Evolutionary conservation across 106 monocot genomes (phyloP).

Genomic region (Dioscorea dumetorum): DNA sequence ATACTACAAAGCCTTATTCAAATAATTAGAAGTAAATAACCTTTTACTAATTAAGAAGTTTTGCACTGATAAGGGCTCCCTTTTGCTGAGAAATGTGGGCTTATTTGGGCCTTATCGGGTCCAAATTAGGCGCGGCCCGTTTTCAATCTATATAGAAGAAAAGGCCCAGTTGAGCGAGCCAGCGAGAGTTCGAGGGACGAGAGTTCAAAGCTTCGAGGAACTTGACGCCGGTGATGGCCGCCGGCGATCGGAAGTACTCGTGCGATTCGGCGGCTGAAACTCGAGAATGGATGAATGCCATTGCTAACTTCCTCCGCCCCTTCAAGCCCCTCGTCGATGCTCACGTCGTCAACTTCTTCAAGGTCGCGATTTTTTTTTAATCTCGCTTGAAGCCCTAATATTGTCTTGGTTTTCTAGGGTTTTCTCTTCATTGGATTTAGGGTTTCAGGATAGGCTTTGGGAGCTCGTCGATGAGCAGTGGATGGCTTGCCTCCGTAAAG

Average conservation of each 20-base stretch:
- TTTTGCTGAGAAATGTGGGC: no score
- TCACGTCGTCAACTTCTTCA: slow-evolving; percentile 98
- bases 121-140: no score
- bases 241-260: slow-evolving; percentile 21
- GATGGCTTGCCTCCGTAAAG: slow-evolving; percentile 74
- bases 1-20: no score
- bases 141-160: no score
- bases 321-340: slow-evolving; percentile 60
- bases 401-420: not conserved
- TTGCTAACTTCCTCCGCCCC: slow-evolving; percentile 47
- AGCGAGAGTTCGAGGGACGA: no score
- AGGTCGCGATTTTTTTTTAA: slow-evolving; percentile 28
- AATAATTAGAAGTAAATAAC: no score
- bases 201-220: no score
- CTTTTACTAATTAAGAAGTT: no score
- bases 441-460: slow-evolving; percentile 68
- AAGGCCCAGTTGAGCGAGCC: no score
- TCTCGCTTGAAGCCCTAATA: not conserved
- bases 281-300: slow-evolving; percentile 79
- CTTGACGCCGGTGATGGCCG: slow-evolving; percentile 4
- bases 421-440: not conserved
- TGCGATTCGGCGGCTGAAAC: slow-evolving; percentile 50
- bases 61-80: no score
- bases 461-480: slow-evolving; percentile 63
- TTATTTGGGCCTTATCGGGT: no score